A percentile compares a stretch with the other conserved stretches of the same genome.
These are phyloP conservation scores for Lasiosphaeria hispida DNA, from an alignment of 495 filamentous ascomycete genomes.

Conservation along the genomic window DNA sequence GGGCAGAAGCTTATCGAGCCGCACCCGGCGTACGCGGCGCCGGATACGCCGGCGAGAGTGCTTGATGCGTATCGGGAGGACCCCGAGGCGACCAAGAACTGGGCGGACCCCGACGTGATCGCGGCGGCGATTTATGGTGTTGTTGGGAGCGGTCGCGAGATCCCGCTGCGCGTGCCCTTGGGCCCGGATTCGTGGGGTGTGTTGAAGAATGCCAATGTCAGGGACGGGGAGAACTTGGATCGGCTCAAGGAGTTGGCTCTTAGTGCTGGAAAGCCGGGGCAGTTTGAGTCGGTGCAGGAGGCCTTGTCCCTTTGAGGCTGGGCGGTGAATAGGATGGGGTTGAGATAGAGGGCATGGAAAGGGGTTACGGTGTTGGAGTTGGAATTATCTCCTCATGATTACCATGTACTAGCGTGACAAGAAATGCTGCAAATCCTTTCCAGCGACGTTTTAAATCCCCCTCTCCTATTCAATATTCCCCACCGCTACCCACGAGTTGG, in stretches of 20 bases:
- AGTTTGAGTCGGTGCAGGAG: slow-evolving; percentile 11
- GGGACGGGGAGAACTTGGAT: slow-evolving; percentile 32
- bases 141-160: slow-evolving; percentile 32
- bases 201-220: slow-evolving; percentile 35
- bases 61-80: slow-evolving; percentile 35
- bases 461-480: too few relatives aligned
- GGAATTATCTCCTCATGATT: too few relatives aligned
- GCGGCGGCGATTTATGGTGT: slow-evolving; percentile 39
- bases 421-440: too few relatives aligned
- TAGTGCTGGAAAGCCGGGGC: slow-evolving; percentile 25
- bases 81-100: slow-evolving; percentile 28
- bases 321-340: too few relatives aligned
- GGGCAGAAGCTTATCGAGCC: slow-evolving; percentile 21
- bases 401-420: too few relatives aligned
- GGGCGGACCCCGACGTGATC: slow-evolving; percentile 37
- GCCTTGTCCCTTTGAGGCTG: too few relatives aligned
- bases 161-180: slow-evolving; percentile 46
- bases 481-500: too few relatives aligned
- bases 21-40: slow-evolving; percentile 40
- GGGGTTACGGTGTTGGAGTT: too few relatives aligned
- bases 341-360: too few relatives aligned
- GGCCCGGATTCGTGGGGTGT: slow-evolving; percentile 44
- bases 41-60: slow-evolving; percentile 35
- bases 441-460: too few relatives aligned
- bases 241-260: slow-evolving; percentile 36